Conservation (phyloP, 148 eudicot species). For the Suaeda aralocaspica region DNA sequence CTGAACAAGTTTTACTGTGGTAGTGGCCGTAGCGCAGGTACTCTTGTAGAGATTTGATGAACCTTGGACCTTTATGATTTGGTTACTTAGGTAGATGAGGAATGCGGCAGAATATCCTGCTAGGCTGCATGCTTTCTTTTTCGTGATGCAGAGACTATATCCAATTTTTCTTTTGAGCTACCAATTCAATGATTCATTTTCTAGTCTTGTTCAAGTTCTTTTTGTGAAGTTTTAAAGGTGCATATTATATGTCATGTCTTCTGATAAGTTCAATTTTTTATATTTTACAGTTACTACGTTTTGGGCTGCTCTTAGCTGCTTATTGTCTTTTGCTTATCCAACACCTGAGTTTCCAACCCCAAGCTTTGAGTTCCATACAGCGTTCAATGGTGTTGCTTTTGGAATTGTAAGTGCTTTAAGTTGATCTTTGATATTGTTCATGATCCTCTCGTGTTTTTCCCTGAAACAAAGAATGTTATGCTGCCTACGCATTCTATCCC, state of each 20-base stretch:
- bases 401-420: slow-evolving; percentile 71
- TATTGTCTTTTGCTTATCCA: slow-evolving; percentile 90
- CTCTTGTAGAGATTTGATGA: neutral
- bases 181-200: neutral
- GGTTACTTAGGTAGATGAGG: neutral
- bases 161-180: neutral
- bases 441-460: neutral
- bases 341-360: slow-evolving; percentile 93
- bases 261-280: slow-evolving; percentile 10
- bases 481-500: too few species aligned
- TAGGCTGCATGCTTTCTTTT: neutral
- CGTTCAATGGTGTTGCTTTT: slow-evolving; percentile 86
- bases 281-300: slow-evolving; percentile 67
- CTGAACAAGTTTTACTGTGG: too few species aligned
- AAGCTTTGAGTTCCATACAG: slow-evolving; percentile 89
- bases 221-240: too few species aligned
- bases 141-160: neutral
- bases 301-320: slow-evolving; percentile 90
- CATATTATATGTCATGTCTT: neutral
- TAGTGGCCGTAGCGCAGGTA: neutral
- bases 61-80: neutral
- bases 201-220: neutral
- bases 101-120: neutral
- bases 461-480: neutral
- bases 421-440: neutral